Evolutionary conservation across 116 monocot species (phyloP), one percentile per base, ranked within the genome.

Genomic region (Phalaenopsis hybrid): DNA sequence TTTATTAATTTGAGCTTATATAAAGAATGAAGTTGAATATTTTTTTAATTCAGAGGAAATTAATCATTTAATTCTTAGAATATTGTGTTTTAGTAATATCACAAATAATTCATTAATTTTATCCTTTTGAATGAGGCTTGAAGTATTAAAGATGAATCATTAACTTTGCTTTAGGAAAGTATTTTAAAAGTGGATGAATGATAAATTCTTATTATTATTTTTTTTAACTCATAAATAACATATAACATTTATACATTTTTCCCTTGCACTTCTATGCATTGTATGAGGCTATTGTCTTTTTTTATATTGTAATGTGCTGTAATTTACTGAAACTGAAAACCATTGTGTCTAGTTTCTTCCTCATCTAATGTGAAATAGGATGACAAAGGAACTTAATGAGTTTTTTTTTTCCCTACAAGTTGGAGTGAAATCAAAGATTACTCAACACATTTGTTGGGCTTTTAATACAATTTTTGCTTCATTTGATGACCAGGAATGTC

Each of bases 401-500:
- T 13, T 52, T 52, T 12, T 52, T 11, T 52, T 52, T 4, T 0
- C 31, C 31, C 31, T 57, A 57, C 8, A 57, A 0, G 18, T 8
- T 57, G 63, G 23, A n/a, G n/a, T 0, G 31, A 31, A 31, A 31
- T 31, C 31, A 8, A 63, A 63, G 21, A 63, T 23, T n/a, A 23
- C 11, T n/a, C 1, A 72, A 16, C 11, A 1, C 34, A 31, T 34
- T 79, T 50, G 16, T 50, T 76, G 18, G 57, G 13, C 57, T 85
- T 16, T 45, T 58, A 46, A 79, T 31, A 61, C 76, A 74, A 70
- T 12, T 82, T 44, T 58, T 80, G 46, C 17, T 28, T 74, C 73
- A 33, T 72, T 81, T 73, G 49, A 69, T 80, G 52, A 12, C 10
- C 79, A 88, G 84, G 84, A 84, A 20, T 84, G 74, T 75, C 85